These are phyloP conservation scores for Exophiala calicioides DNA, from an alignment of 2,329 filamentous ascomycete species.

Conservation along the genomic window DNA sequence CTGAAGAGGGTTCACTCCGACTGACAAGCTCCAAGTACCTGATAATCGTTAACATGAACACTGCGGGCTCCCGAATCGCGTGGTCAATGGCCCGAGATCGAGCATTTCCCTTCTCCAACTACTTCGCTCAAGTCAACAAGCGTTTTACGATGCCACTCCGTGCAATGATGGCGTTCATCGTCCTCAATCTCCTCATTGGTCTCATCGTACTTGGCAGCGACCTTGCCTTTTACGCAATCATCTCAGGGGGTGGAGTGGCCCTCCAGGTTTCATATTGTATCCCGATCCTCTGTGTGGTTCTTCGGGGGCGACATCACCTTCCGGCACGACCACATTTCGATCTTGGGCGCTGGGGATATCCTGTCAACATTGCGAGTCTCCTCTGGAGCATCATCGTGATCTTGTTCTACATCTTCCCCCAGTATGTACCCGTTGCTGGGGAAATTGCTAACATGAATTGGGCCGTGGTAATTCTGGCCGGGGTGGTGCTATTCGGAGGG, in stretches of 20 bases:
- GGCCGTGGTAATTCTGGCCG: slow-evolving; percentile 26
- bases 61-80: slow-evolving; percentile 23
- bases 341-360: slow-evolving; percentile 25
- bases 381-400: slow-evolving; percentile 24
- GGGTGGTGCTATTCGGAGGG: slow-evolving; percentile 20
- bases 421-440: slow-evolving; percentile 24
- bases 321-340: slow-evolving; percentile 26
- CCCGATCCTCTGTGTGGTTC: slow-evolving; percentile 23
- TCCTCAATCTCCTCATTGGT: slow-evolving; percentile 23
- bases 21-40: slow-evolving; percentile 21
- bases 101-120: slow-evolving; percentile 58
- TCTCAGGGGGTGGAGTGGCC: slow-evolving; percentile 24
- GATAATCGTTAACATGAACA: slow-evolving; percentile 28
- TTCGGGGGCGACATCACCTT: slow-evolving; percentile 22
- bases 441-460: slow-evolving; percentile 28
- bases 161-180: slow-evolving; percentile 22
- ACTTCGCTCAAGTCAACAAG: slow-evolving; percentile 57
- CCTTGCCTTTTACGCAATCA: slow-evolving; percentile 27
- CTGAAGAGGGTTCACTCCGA: not conserved
- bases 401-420: slow-evolving; percentile 26
- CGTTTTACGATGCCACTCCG: slow-evolving; percentile 58
- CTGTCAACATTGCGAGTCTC: slow-evolving; percentile 23
- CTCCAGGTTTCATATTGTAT: slow-evolving; percentile 26
- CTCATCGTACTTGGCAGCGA: slow-evolving; percentile 24
- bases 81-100: slow-evolving; percentile 55